phyloP scores from a whole-genome alignment of 495 filamentous ascomycete genomes.

The Mycothermus thermophilus region DNA sequence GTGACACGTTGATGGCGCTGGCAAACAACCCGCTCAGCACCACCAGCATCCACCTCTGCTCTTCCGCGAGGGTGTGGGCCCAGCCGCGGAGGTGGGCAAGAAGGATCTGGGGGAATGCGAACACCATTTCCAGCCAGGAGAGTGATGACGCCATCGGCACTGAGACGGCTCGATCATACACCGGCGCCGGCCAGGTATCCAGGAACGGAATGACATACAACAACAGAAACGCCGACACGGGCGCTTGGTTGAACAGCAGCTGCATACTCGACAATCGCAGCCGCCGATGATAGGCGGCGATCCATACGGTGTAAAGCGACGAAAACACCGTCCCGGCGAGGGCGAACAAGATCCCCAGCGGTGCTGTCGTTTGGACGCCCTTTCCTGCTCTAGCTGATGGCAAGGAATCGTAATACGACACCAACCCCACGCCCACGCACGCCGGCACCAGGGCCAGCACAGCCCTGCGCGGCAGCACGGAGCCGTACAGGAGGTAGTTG shows the following conservation, averaged over 20 bases:
- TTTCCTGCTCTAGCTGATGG: constrained; percentile 31
- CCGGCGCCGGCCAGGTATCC: constrained; percentile 46
- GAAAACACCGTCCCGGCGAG: constrained; percentile 50
- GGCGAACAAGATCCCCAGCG: constrained; percentile 48
- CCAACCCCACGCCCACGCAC: constrained; percentile 53
- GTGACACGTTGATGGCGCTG: constrained; percentile 55
- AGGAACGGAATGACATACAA: constrained; percentile 52
- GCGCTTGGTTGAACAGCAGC: constrained; percentile 58
- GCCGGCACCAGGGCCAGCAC: constrained; percentile 46
- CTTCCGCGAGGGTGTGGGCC: constrained; percentile 27
- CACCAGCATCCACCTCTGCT: constrained; percentile 44
- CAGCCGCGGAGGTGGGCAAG: too few species aligned
- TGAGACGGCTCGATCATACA: too few species aligned
- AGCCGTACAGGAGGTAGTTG: constrained; percentile 50
- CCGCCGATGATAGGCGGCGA: constrained; percentile 52
- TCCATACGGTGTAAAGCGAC: constrained; percentile 57
- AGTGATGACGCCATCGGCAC: too few species aligned
- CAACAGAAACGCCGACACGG: constrained; percentile 47
- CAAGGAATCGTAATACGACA: constrained; percentile 58
- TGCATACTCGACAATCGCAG: constrained; percentile 57
- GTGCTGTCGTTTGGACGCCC: constrained; percentile 32
- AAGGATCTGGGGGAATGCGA: too few species aligned
- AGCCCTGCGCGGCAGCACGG: constrained; percentile 42
- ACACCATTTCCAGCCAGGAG: constrained; percentile 19
- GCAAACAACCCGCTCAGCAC: constrained; percentile 47